phyloP scores from a whole-genome alignment of 257 asterid species.

The Solanum sitiens region DNA sequence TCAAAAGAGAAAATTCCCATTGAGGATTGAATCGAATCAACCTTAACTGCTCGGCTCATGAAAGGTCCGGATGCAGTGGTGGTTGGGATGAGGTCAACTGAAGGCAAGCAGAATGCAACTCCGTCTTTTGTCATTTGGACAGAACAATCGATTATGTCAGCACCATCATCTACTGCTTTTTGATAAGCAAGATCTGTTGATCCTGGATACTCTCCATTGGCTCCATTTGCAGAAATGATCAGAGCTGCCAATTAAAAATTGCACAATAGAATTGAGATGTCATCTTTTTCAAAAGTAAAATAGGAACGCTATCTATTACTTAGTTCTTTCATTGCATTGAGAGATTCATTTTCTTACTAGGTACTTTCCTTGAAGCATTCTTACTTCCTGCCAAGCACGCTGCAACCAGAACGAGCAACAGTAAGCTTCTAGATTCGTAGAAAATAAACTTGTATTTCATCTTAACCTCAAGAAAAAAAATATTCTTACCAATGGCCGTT shows the following conservation, averaged over 20 bases:
- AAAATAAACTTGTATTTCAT: not conserved
- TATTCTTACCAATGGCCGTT: constrained; percentile 52
- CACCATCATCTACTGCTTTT: constrained; percentile 64
- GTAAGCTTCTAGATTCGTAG: not conserved
- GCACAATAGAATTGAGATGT: not conserved
- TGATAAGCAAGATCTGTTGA: constrained; percentile 78
- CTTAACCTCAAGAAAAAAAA: not conserved
- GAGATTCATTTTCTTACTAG: constrained; percentile 30
- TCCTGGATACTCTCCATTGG: constrained; percentile 80
- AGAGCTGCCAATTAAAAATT: not conserved
- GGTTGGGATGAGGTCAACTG: constrained; percentile 59
- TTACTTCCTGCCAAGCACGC: constrained; percentile 53
- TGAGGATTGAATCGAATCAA: constrained; percentile 42
- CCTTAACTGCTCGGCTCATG: constrained; percentile 16
- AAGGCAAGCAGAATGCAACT: constrained; percentile 66
- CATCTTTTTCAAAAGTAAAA: not conserved
- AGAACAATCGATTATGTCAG: constrained; percentile 80
- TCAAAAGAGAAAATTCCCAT: constrained; percentile 85
- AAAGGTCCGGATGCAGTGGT: constrained; percentile 64
- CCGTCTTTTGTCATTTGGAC: constrained; percentile 91
- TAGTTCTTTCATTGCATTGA: not conserved
- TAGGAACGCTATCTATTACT: not conserved
- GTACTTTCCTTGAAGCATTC: constrained; percentile 37
- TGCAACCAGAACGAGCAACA: constrained; percentile 19
- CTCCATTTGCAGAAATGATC: constrained; percentile 61